These are phyloP conservation scores for Iris pallida DNA, from an alignment of 116 monocot genomes.

Conservation along the genomic window DNA sequence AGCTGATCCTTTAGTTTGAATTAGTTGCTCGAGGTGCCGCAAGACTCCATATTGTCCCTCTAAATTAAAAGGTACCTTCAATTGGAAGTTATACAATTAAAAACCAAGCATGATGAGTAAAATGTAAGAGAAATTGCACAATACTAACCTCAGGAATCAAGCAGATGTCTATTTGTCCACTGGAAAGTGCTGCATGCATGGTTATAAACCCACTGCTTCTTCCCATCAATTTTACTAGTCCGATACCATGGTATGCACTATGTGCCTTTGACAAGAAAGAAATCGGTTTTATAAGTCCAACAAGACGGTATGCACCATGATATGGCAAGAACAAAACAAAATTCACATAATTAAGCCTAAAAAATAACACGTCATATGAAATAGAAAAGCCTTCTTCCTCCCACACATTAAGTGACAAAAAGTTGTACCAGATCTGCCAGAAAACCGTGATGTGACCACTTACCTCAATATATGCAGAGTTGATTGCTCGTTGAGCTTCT, in stretches of 20 bases:
- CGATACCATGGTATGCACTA: constrained; percentile 87
- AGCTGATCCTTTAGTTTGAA: constrained; percentile 67
- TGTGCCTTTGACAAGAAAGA: constrained; percentile 49
- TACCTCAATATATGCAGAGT: constrained; percentile 96
- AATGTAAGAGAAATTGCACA: neutral
- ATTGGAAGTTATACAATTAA: neutral
- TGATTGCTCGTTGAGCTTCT: constrained; percentile 85
- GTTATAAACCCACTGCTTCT: constrained; percentile 92
- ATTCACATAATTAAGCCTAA: neutral
- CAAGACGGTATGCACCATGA: no score
- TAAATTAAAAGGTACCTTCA: constrained; percentile 77
- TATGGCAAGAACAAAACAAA: constrained; percentile 10
- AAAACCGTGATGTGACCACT: constrained; percentile 1
- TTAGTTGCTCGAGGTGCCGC: constrained; percentile 68
- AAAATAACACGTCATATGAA: neutral
- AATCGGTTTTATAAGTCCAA: neutral
- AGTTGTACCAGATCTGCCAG: neutral
- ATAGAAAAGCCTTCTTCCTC: neutral
- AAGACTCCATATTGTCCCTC: constrained; percentile 78
- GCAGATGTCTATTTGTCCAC: constrained; percentile 83
- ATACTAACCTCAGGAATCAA: constrained; percentile 78
- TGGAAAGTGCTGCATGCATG: constrained; percentile 90
- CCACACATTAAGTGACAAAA: neutral
- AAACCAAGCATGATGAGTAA: neutral
- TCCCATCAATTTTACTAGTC: constrained; percentile 91